Percentiles rank a stretch among this genome's conserved stretches.
Conservation (phyloP, 1,284 basidiomycete species). For the Phenoliferia sp. region DNA sequence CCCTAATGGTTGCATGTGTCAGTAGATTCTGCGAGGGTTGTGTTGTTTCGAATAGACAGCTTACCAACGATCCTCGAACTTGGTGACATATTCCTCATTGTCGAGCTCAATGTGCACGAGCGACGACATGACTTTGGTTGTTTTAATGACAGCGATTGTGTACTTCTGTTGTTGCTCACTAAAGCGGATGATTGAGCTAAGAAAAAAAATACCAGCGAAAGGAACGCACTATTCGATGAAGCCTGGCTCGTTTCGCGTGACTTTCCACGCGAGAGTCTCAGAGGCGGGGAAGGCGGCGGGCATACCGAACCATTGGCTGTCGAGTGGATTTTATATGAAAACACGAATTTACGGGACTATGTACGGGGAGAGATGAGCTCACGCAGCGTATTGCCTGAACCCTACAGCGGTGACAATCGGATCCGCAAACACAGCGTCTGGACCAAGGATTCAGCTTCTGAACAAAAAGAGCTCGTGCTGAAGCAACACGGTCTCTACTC, state of each 20-base stretch:
- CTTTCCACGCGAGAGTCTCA: constrained; percentile 4
- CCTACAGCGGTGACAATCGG: background rate
- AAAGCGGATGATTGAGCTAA: background rate
- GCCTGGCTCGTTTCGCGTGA: background rate
- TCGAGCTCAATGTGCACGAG: constrained; percentile 4
- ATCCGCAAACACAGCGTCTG: background rate
- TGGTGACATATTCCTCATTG: background rate
- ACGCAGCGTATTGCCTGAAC: constrained; percentile 5
- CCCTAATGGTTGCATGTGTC: background rate
- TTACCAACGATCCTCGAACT: constrained; percentile 1
- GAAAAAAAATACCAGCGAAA: background rate
- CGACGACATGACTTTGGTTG: background rate
- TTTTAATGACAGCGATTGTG: background rate
- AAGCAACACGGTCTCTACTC: background rate
- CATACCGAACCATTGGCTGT: constrained; percentile 3
- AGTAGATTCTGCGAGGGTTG: background rate
- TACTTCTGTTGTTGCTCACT: constrained; percentile 2
- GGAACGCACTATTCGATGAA: constrained; percentile 1
- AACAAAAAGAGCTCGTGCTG: background rate
- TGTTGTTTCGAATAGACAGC: background rate
- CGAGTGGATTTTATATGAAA: background rate
- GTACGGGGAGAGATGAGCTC: background rate
- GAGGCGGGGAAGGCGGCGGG: background rate
- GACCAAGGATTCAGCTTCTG: background rate
- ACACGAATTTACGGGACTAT: background rate